Evolutionary conservation across 106 monocot genomes (phyloP).

Genomic region (Platanthera guangdongensis): DNA sequence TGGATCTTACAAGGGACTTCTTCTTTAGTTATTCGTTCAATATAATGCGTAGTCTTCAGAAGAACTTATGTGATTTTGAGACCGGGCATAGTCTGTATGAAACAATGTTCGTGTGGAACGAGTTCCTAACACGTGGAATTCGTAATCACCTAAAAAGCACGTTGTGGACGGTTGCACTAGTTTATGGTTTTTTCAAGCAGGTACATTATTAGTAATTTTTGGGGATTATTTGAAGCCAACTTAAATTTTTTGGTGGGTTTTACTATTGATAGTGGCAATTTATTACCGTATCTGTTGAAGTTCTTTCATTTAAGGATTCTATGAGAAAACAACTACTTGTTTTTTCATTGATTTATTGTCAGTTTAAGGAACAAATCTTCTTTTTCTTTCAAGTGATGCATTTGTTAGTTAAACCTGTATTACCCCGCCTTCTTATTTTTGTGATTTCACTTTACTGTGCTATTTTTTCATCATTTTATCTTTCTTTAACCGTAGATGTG

Average conservation of each 20-base stretch:
- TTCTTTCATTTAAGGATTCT: background rate
- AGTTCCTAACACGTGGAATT: conserved; percentile 74
- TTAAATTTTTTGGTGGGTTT: background rate
- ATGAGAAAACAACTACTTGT: background rate
- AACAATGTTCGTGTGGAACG: conserved; percentile 99
- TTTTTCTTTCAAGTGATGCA: background rate
- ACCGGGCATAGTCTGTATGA: conserved; percentile 55
- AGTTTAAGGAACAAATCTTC: background rate
- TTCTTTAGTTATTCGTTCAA: conserved; percentile 99
- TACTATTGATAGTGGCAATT: background rate
- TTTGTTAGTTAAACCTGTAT: background rate
- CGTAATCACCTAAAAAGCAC: conserved; percentile 69
- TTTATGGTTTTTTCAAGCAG: conserved; percentile 95
- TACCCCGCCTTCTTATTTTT: background rate
- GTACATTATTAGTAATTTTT: conserved; percentile 19
- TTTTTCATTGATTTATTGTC: background rate
- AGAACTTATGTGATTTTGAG: conserved; percentile 54
- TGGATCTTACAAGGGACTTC: conserved; percentile 99
- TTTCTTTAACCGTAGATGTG: background rate
- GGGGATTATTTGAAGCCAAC: background rate
- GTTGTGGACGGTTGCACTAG: conserved; percentile 86
- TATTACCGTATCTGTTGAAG: background rate
- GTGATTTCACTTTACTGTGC: background rate
- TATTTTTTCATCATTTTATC: background rate
- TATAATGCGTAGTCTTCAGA: conserved; percentile 88